phyloP scores from a whole-genome alignment of 306 rosid species.

The Cucurbita argyrosperma region DNA sequence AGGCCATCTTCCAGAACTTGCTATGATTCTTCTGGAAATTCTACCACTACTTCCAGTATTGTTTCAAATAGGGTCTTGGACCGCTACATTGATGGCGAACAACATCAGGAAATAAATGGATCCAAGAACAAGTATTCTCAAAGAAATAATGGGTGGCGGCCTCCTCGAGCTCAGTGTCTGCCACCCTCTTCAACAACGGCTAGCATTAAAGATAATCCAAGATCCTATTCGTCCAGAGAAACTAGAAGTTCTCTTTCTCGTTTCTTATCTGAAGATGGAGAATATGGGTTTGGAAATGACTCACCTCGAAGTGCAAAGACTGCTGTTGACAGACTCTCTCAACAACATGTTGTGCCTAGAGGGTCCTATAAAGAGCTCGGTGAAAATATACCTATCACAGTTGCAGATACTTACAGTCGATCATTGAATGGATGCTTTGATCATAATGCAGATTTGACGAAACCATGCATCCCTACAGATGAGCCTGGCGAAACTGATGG shows the following conservation, averaged over 20 bases:
- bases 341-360: constrained; percentile 33
- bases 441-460: constrained; percentile 31
- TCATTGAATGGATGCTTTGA: constrained; percentile 31
- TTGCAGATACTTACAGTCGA: constrained; percentile 58
- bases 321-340: constrained; percentile 81
- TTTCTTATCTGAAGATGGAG: constrained; percentile 47
- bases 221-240: constrained; percentile 66
- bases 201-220: constrained; percentile 35
- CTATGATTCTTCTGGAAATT: constrained; percentile 55
- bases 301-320: constrained; percentile 76
- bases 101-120: constrained; percentile 39
- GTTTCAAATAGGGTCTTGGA: constrained; percentile 51
- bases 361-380: constrained; percentile 27
- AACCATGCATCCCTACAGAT: constrained; percentile 25
- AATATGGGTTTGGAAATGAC: constrained; percentile 54
- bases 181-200: constrained; percentile 55
- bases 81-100: constrained; percentile 90
- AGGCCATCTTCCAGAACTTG: constrained; percentile 43
- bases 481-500: constrained; percentile 36
- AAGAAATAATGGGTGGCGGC: constrained; percentile 39
- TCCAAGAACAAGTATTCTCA: constrained; percentile 25
- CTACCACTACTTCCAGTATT: constrained; percentile 63
- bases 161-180: constrained; percentile 60
- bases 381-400: constrained; percentile 51
- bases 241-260: constrained; percentile 28